Evolutionary conservation across 441 rosid species (phyloP).

Genomic region (Sinapis alba): DNA sequence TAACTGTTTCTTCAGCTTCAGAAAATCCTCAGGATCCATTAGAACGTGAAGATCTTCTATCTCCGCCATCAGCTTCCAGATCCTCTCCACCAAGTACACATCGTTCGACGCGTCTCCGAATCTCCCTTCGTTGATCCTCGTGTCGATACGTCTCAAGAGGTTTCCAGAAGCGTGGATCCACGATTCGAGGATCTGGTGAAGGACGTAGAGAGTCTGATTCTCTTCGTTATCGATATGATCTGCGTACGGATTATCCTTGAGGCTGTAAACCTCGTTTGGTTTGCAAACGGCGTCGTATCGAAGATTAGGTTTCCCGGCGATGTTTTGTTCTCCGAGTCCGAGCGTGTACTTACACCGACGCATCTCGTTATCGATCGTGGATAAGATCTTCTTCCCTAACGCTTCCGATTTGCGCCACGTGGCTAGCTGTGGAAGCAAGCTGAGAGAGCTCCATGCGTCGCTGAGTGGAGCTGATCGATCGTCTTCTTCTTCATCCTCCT

Average conservation of each 20-base stretch:
- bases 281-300: constrained; percentile 79
- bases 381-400: constrained; percentile 62
- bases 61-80: constrained; percentile 76
- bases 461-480: constrained; percentile 54
- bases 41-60: constrained; percentile 77
- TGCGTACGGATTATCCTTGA: constrained; percentile 57
- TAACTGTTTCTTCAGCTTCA: constrained; percentile 65
- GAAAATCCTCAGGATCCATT: constrained; percentile 87
- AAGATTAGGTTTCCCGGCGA: constrained; percentile 71
- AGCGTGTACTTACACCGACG: constrained; percentile 71
- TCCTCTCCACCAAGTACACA: constrained; percentile 60
- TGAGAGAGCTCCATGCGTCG: constrained; percentile 61
- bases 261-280: constrained; percentile 59
- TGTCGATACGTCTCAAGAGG: constrained; percentile 48
- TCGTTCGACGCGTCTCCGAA: constrained; percentile 57
- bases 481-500: constrained; percentile 6
- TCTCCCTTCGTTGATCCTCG: constrained; percentile 46
- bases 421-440: constrained; percentile 75
- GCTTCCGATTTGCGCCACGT: constrained; percentile 81
- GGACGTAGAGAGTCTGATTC: constrained; percentile 64
- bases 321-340: constrained; percentile 83
- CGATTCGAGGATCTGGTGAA: constrained; percentile 81
- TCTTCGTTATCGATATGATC: constrained; percentile 65
- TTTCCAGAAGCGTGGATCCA: constrained; percentile 66
- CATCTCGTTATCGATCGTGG: constrained; percentile 80